Conservation (phyloP, 176 grass and related monocot species). For the Eleusine indica region DNA sequence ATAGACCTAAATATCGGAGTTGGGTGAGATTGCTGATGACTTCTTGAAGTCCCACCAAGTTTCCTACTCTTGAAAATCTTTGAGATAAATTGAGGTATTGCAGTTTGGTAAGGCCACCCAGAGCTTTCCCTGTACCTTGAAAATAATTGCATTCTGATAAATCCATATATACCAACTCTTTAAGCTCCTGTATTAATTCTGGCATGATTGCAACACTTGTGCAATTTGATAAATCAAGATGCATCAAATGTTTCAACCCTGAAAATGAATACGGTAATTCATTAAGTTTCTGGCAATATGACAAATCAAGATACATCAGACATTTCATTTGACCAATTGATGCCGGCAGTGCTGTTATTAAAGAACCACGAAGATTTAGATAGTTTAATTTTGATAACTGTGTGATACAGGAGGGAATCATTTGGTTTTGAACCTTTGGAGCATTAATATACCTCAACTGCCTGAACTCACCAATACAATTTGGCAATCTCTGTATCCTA, state of each 20-base stretch:
- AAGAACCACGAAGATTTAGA: slow-evolving; percentile 14
- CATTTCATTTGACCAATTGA: background rate
- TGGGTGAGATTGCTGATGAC: background rate
- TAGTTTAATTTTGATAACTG: slow-evolving; percentile 9
- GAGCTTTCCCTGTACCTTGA: background rate
- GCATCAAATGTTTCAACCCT: background rate
- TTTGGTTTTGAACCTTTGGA: background rate
- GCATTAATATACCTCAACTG: slow-evolving; percentile 37
- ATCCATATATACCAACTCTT: slow-evolving; percentile 9
- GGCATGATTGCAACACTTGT: background rate
- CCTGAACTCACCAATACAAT: slow-evolving; percentile 1
- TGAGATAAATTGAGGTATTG: slow-evolving; percentile 9
- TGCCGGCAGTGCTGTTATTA: background rate
- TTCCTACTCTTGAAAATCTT: background rate
- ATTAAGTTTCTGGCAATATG: background rate
- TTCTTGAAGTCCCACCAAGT: background rate
- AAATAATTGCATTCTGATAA: background rate
- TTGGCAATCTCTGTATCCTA: background rate
- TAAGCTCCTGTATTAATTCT: background rate
- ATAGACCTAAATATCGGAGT: background rate
- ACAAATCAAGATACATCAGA: slow-evolving; percentile 2
- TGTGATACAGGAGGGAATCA: background rate
- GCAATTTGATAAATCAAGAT: slow-evolving; percentile 21
- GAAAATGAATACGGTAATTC: background rate
- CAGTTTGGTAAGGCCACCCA: background rate